A percentile compares a stretch with the other conserved stretches of the same genome.
Conservation (phyloP, 2,329 filamentous ascomycete species). For the Calonectria hongkongensis region DNA sequence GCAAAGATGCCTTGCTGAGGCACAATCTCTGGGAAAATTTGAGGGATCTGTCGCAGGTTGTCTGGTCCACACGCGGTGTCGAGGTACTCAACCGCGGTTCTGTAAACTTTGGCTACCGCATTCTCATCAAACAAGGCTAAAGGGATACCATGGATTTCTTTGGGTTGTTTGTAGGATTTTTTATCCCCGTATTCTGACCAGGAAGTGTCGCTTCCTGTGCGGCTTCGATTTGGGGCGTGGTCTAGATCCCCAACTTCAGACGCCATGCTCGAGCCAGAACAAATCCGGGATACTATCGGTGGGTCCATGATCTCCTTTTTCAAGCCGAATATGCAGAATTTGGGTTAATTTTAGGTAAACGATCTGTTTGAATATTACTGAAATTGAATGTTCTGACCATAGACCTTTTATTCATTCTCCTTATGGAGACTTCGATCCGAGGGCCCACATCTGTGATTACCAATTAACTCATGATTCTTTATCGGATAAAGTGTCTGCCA, state of each 20-base stretch:
- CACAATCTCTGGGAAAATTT: conserved; percentile 58
- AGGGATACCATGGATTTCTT: not conserved
- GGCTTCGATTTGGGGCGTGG: conserved; percentile 4
- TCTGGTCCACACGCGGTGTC: not conserved
- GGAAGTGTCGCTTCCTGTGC: conserved; percentile 20
- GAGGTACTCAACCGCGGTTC: conserved; percentile 26
- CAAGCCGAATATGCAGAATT: not conserved
- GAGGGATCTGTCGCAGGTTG: conserved; percentile 13
- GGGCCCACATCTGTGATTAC: not conserved
- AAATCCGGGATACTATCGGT: not conserved
- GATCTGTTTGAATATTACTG: not conserved
- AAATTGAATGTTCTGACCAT: not conserved
- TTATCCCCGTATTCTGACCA: conserved; percentile 3
- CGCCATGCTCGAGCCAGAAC: not conserved
- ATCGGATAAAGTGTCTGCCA: not conserved
- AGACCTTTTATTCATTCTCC: not conserved
- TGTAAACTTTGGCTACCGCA: conserved; percentile 30
- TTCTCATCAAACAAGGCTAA: conserved; percentile 26
- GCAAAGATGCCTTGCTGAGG: conserved; percentile 52
- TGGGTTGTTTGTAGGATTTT: not conserved
- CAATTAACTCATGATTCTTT: not conserved
- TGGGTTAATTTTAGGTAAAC: not conserved
- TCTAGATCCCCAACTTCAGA: not conserved
- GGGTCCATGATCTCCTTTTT: not conserved
- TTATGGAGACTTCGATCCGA: not conserved